Evolutionary conservation across 169 alveolate species (phyloP).

Genomic region (Plasmodium reichenowi): DNA sequence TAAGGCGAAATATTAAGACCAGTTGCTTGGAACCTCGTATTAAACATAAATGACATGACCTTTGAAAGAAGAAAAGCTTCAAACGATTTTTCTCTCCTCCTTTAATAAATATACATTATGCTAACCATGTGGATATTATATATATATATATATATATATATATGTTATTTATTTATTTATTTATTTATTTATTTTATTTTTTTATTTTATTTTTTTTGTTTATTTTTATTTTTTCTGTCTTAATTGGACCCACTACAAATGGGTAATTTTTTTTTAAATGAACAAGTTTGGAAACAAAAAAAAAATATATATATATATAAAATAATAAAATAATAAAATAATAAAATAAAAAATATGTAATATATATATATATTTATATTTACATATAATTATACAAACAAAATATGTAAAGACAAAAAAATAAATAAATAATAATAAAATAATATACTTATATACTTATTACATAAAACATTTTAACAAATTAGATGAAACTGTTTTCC

Average conservation of each 20-base stretch:
- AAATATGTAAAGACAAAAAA: not conserved
- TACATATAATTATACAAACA: not conserved
- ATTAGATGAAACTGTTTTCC: slow-evolving; percentile 28
- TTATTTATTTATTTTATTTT: too few species aligned
- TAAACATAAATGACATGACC: slow-evolving; percentile 50
- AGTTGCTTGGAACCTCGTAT: slow-evolving; percentile 72
- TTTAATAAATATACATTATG: not conserved
- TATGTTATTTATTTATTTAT: not conserved
- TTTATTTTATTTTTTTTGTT: not conserved
- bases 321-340: not conserved
- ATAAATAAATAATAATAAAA: not conserved
- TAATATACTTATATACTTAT: not conserved
- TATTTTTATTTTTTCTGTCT: not conserved
- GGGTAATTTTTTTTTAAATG: not conserved
- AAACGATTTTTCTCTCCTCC: slow-evolving; percentile 41
- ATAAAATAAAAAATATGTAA: not conserved
- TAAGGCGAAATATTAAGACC: slow-evolving; percentile 65
- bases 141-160: not conserved
- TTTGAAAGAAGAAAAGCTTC: slow-evolving; percentile 66
- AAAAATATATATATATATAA: too few species aligned
- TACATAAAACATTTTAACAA: slow-evolving; percentile 11
- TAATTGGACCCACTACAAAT: not conserved
- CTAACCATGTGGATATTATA: not conserved
- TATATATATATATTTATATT: not conserved
- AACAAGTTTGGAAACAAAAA: not conserved